Conservation (phyloP, 2,329 filamentous ascomycete species). For the Hymenoscyphus fraxineus region DNA sequence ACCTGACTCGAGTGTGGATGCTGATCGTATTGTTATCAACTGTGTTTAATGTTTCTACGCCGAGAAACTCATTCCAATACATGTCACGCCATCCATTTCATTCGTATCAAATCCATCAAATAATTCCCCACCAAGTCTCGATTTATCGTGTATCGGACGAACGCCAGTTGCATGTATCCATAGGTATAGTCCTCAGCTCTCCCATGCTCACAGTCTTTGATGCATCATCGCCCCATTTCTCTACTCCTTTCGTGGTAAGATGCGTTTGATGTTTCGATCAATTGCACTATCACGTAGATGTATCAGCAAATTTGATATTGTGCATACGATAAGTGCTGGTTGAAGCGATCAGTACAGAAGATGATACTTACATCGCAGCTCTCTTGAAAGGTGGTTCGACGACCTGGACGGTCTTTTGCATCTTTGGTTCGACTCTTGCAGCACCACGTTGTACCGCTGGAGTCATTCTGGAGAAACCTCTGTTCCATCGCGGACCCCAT, state of each 20-base stretch:
- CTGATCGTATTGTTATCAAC: background rate
- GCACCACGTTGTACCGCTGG: conserved; percentile 14
- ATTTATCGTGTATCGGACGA: conserved; percentile 1
- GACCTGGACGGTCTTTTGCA: conserved; percentile 18
- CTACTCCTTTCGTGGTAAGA: conserved; percentile 6
- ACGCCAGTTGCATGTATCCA: background rate
- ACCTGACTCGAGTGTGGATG: background rate
- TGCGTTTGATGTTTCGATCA: conserved; percentile 22
- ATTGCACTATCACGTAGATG: conserved; percentile 14
- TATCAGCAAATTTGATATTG: background rate
- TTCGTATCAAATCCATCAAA: background rate
- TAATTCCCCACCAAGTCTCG: background rate
- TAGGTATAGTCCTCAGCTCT: background rate
- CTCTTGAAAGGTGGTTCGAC: conserved; percentile 26
- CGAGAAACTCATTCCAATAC: background rate
- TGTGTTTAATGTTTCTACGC: background rate
- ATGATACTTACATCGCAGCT: conserved; percentile 23
- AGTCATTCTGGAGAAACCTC: conserved; percentile 17
- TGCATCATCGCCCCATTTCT: background rate
- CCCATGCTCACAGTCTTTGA: background rate
- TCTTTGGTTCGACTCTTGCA: conserved; percentile 18
- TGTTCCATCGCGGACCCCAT: conserved; percentile 27
- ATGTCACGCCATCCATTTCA: background rate
- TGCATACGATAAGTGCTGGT: background rate
- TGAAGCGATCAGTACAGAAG: background rate